Conservation (phyloP, 371 early-diverging fungal genomes). For the Chytridium lagenaria region DNA sequence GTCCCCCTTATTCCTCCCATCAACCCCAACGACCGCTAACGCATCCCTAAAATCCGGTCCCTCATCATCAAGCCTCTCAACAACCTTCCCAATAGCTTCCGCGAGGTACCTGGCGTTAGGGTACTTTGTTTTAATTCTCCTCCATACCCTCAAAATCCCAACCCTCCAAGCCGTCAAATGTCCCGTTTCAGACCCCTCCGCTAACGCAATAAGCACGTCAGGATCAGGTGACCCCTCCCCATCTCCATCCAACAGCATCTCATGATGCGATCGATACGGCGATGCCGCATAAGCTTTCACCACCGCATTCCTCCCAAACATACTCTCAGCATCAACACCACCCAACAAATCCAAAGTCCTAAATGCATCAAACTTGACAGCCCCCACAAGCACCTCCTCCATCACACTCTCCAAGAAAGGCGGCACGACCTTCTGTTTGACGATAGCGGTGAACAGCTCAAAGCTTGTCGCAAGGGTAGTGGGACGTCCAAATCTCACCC, state of each 20-base stretch:
- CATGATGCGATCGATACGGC: slow-evolving; percentile 12
- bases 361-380: slow-evolving; percentile 3
- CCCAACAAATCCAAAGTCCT: not conserved
- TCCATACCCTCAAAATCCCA: not conserved
- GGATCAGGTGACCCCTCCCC: not conserved
- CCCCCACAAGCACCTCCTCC: slow-evolving; percentile 4
- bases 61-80: slow-evolving; percentile 4
- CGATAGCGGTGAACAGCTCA: not conserved
- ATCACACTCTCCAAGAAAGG: not conserved
- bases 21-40: not conserved
- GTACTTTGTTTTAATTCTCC: not conserved
- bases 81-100: not conserved
- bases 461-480: not conserved
- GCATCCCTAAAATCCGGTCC: slow-evolving; percentile 1
- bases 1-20: not conserved
- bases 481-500: not conserved
- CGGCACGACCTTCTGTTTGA: not conserved
- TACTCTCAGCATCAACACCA: not conserved
- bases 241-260: not conserved
- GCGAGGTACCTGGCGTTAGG: not conserved
- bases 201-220: not conserved
- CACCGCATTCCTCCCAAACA: slow-evolving; percentile 4
- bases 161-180: slow-evolving; percentile 5
- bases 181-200: not conserved
- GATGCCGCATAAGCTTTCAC: slow-evolving; percentile 5